Base-by-base conservation (phyloP, 345 rosid genomes). In the Lepidium aucheri region DNA sequence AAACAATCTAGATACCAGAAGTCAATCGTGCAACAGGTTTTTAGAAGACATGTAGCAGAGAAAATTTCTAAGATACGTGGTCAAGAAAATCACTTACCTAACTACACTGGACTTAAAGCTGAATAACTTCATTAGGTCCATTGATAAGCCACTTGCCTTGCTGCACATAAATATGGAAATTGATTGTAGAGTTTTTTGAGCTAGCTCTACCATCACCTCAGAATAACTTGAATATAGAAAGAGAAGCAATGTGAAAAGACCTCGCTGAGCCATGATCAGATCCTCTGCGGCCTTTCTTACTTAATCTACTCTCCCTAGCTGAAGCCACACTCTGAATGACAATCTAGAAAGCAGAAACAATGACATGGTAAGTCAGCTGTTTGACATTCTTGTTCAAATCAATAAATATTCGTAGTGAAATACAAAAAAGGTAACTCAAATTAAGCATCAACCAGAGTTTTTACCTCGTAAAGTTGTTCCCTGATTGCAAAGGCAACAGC, bases 401-500 rank as follows among this genome's bases (percentile, higher is more conserved):
- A 59, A 46, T 53, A 36, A 22, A 46, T 2, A 14, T 53, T 9
- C 28, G 50, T 28, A 58, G 17, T 38, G 9, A 61, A 17, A 53
- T 39, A 26, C 28, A 17, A 13, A 73, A 52, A 18, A 8, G 10
- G 5, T 9, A 40, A 18, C 67, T 58, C 58, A 34, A 44, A 4
- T 26, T 26, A 26, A 59, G 44, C 41, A 35, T 15, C 67, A 22
- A 45, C 38, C 13, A 65, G 39, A 13, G 47, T 22, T 24, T 15
- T 51, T 53, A 93, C 99, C 99, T 94, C 96, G 55, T 90, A 90
- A 59, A 94, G 86, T 63, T 94, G 95, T 78, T 90, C 97, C 77
- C 99, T 85, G 43, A 94, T 90, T 59, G 96, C 92, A 76, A 88
- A 90, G 61, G 96, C 92, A 77, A 94, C 74, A 54, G 99, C 99